Evolutionary conservation across 768 basidiomycete species (phyloP), one percentile per base, ranked within the genome.

Genomic region (Russula brevipes): DNA sequence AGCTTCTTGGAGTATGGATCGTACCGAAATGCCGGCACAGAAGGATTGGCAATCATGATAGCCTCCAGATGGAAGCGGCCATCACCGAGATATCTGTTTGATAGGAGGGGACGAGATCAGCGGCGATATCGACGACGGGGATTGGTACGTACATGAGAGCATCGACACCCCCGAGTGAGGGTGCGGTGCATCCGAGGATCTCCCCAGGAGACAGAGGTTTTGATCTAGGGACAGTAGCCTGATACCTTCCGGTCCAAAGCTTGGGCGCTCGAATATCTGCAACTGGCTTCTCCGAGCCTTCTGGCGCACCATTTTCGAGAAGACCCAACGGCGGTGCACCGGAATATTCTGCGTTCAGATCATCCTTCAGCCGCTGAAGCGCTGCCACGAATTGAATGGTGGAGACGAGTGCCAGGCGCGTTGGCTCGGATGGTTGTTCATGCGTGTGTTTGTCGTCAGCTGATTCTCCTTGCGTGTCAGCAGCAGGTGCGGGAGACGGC

Each of bases 21-120:
- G 75, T 98, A 99, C 24, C 97, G 85, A 77, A 97, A 99, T 0
- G 97, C 95, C 11, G 97, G 94, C 17, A 98, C 81, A 36, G 82
- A 75, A 0, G 97, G 97, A 73, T 99, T 99, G n/a, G 94, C 94
- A 63, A 99, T 97, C 97, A 99, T 99, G 73, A 98, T 94, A 14
- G 93, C 91, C 75, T 99, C 97, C 17, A 98, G 82, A 72, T 98
- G 97, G 78, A 99, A 99, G 10, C 97, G 88, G 24, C 97, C 97
- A 70, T 99, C 97, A 17, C 97, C 97, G 33, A 99, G 83, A 73
- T 98, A 99, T 69, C 94, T 97, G 63, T 53, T 12, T n/a, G 41
- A 24, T 53, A 11, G 19, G 39, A n/a, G 17, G 59, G 19, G 42
- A 62, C 47, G 65, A 46, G 45, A 64, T 54, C 67, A 38, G 61